Percentiles rank a stretch among this genome's conserved stretches.
phyloP scores from a whole-genome alignment of 78 protist genomes.

The Cavenderia fasciculata region DNA sequence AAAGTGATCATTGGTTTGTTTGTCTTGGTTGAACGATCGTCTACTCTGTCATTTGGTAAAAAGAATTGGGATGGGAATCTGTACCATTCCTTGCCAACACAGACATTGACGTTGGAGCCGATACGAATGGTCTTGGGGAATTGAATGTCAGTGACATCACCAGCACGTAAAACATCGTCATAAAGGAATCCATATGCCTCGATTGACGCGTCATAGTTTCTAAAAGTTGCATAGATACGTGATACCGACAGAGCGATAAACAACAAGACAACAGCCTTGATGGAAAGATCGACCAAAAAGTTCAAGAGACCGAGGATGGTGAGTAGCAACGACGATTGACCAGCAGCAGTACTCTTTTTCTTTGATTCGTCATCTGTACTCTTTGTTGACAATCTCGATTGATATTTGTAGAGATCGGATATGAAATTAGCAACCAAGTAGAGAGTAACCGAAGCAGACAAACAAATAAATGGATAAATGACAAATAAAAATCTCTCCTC shows the following conservation, averaged over 20 bases:
- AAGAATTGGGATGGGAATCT: constrained; percentile 91
- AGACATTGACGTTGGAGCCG: constrained; percentile 47
- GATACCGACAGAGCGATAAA: constrained; percentile 52
- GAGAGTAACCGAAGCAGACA: constrained; percentile 64
- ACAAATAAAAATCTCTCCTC: constrained; percentile 89
- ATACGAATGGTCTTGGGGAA: not conserved
- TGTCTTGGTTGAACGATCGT: not conserved
- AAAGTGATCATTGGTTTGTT: not conserved
- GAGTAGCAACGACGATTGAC: not conserved
- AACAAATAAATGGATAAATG: constrained; percentile 78
- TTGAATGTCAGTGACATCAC: not conserved
- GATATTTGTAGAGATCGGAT: not conserved
- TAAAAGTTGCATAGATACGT: constrained; percentile 40
- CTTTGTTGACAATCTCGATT: not conserved
- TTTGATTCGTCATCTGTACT: not conserved
- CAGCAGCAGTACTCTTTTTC: not conserved
- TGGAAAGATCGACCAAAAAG: too few species aligned
- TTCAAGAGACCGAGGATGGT: too few species aligned
- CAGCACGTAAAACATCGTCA: constrained; percentile 8
- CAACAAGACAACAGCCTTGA: not conserved
- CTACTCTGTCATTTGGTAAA: constrained; percentile 71
- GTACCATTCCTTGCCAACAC: constrained; percentile 96
- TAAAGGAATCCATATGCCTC: constrained; percentile 6
- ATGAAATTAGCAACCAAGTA: constrained; percentile 2
- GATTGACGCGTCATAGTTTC: constrained; percentile 80